phyloP scores from a whole-genome alignment of 768 basidiomycete genomes.

The Suillus subalutaceus region DNA sequence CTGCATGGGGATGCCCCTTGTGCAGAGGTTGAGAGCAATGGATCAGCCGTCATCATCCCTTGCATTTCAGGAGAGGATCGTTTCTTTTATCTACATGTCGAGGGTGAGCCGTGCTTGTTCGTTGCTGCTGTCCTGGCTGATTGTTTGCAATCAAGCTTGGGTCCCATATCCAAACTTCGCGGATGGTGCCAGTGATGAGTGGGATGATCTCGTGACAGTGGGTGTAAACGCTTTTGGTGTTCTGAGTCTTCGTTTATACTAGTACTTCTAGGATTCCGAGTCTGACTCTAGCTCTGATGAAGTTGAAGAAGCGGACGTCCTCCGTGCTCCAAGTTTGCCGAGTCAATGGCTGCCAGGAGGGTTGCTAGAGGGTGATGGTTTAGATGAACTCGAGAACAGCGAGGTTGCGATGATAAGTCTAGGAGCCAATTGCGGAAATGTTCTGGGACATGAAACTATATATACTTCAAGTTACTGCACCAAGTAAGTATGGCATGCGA shows the following conservation, averaged over 20 bases:
- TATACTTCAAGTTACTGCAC: background rate
- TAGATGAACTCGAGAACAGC: slow-evolving; percentile 1
- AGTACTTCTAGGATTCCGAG: background rate
- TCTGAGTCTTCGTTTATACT: background rate
- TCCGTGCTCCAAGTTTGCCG: background rate
- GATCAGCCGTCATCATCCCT: background rate
- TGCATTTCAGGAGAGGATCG: background rate
- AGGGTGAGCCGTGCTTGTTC: background rate
- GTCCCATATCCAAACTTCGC: slow-evolving; percentile 1
- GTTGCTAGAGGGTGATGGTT: background rate
- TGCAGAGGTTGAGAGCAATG: background rate
- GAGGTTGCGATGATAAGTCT: background rate
- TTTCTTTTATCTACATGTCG: slow-evolving; percentile 5
- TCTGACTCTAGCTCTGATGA: background rate
- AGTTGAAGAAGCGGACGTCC: background rate
- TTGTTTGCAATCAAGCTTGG: background rate
- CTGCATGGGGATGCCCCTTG: background rate
- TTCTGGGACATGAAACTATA: background rate
- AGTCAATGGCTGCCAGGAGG: background rate
- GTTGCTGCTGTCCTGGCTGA: background rate
- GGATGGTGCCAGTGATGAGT: background rate
- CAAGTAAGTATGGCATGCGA: background rate
- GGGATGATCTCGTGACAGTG: background rate
- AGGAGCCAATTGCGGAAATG: background rate
- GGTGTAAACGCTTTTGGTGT: background rate